Conservation (phyloP, 73 alveolate species). For the Effrenium voratum region DNA sequence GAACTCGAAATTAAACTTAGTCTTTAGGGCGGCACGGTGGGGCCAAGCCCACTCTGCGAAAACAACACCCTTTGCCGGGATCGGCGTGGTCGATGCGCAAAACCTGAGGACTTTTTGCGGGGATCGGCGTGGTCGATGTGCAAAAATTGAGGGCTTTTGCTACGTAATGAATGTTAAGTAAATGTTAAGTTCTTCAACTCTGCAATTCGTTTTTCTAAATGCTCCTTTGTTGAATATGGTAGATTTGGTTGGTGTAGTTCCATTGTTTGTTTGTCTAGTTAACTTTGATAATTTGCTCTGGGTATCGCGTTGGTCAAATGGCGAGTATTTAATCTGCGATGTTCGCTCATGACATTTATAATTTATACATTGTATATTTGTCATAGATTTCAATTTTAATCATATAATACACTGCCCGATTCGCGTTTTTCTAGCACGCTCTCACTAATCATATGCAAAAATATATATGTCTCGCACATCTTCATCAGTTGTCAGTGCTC, state of each 20-base stretch:
- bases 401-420: neutral
- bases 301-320: neutral
- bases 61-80: too few relatives aligned
- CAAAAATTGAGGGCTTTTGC: too few relatives aligned
- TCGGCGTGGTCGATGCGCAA: too few relatives aligned
- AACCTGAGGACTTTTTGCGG: too few relatives aligned
- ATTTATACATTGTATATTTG: slow-evolving; percentile 15
- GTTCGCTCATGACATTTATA: neutral
- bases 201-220: neutral
- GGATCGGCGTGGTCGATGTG: too few relatives aligned
- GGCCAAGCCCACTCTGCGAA: too few relatives aligned
- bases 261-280: neutral
- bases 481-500: neutral
- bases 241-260: neutral
- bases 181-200: neutral
- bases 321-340: neutral
- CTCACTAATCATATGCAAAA: neutral
- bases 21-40: too few relatives aligned
- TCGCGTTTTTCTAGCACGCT: neutral
- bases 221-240: neutral
- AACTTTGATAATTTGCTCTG: neutral
- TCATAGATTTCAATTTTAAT: neutral
- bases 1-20: too few relatives aligned
- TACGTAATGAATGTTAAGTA: too few relatives aligned
- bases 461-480: neutral